Percentiles rank a stretch among this genome's conserved stretches.
phyloP scores from a whole-genome alignment of 805 yeast genomes.

The Ogataea salicorniae region DNA sequence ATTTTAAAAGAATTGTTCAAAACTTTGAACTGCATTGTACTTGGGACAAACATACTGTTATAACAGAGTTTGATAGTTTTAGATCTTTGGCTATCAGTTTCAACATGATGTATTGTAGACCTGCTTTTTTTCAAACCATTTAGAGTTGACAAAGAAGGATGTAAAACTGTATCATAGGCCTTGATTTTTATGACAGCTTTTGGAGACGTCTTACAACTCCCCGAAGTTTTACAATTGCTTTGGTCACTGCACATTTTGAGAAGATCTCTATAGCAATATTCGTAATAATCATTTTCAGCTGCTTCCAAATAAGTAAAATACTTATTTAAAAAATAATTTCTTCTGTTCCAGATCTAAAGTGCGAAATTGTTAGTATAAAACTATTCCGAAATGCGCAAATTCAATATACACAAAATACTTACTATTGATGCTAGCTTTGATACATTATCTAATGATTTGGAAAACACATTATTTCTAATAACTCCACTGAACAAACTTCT shows the following conservation, averaged over 20 bases:
- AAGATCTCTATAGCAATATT: neutral
- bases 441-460: slow-evolving; percentile 1
- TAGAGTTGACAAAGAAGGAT: too few species aligned
- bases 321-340: neutral
- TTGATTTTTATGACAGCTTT: too few species aligned
- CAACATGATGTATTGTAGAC: too few species aligned
- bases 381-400: neutral
- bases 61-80: too few species aligned
- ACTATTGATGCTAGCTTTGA: slow-evolving; percentile 14
- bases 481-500: slow-evolving; percentile 11
- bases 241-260: too few species aligned
- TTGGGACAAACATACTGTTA: too few species aligned
- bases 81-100: too few species aligned
- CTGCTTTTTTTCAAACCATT: too few species aligned
- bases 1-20: too few species aligned
- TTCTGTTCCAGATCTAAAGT: neutral
- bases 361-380: neutral
- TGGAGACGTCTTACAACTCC: neutral
- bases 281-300: neutral
- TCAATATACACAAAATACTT: slow-evolving; percentile 1
- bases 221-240: neutral
- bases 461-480: neutral
- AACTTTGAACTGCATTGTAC: too few species aligned
- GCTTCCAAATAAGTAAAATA: neutral
- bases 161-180: too few species aligned